phyloP scores from a whole-genome alignment of 2,329 filamentous ascomycete species.

The Venturiaceae sp. region DNA sequence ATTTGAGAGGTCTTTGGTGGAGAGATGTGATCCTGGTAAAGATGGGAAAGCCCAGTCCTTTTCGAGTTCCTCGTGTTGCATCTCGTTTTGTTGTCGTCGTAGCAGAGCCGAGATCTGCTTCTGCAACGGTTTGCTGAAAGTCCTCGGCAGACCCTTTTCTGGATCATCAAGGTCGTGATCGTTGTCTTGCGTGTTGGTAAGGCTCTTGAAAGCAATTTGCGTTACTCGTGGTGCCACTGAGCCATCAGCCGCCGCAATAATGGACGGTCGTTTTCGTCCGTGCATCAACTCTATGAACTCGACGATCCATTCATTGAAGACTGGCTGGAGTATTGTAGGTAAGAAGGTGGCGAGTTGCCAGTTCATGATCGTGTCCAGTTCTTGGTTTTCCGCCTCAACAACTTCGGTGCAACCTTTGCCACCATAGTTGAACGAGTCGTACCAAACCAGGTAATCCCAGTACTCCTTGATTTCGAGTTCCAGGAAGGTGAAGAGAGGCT shows the following conservation, averaged over 20 bases:
- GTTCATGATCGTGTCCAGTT: conserved; percentile 88
- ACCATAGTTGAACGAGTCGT: conserved; percentile 98
- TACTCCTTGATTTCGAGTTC: conserved; percentile 97
- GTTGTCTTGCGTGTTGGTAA: conserved; percentile 46
- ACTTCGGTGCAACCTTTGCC: conserved; percentile 85
- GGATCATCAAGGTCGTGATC: conserved; percentile 5
- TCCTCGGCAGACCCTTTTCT: conserved; percentile 57
- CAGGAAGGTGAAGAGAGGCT: conserved; percentile 93
- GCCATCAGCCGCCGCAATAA: conserved; percentile 31
- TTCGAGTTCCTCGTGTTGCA: conserved; percentile 80
- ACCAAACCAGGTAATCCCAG: conserved; percentile 99
- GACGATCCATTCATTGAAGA: conserved; percentile 86
- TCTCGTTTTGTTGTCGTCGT: conserved; percentile 74
- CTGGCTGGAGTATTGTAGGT: conserved; percentile 66
- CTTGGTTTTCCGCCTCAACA: conserved; percentile 64
- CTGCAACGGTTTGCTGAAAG: conserved; percentile 81
- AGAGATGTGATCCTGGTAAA: conserved; percentile 63
- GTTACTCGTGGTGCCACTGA: conserved; percentile 42
- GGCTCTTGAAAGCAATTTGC: conserved; percentile 45
- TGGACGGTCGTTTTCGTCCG: conserved; percentile 58
- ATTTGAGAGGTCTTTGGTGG: conserved; percentile 38
- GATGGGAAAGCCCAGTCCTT: conserved; percentile 78
- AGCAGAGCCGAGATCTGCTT: conserved; percentile 80
- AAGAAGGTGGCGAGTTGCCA: conserved; percentile 95
- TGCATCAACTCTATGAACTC: conserved; percentile 97